phyloP scores from a whole-genome alignment of 371 early-diverging fungal genomes.

The Lichtheimia hyalospora region DNA sequence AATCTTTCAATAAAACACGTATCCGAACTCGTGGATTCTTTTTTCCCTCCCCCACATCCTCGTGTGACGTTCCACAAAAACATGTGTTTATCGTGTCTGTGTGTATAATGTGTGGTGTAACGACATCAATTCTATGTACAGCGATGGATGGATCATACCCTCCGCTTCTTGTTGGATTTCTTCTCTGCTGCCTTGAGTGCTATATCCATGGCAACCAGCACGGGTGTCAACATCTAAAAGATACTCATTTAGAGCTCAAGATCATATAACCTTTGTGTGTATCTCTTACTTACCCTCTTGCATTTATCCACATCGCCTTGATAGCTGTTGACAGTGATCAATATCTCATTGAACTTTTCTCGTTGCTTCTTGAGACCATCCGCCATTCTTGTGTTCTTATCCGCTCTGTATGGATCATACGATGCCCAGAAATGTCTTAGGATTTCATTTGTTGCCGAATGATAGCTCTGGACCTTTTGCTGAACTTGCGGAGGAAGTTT shows the following conservation, averaged over 20 bases:
- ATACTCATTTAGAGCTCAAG: no score
- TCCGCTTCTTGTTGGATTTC: slow-evolving; percentile 19
- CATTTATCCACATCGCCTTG: slow-evolving; percentile 35
- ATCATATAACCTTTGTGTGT: background rate
- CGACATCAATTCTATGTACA: background rate
- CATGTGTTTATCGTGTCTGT: no score
- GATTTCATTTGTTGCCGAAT: slow-evolving; percentile 64
- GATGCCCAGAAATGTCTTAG: slow-evolving; percentile 69
- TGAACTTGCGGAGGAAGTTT: slow-evolving; percentile 45
- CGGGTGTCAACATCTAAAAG: slow-evolving; percentile 48
- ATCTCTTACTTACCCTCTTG: slow-evolving; percentile 32
- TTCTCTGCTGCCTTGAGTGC: slow-evolving; percentile 57
- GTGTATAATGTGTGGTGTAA: no score
- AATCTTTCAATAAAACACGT: no score
- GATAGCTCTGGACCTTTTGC: slow-evolving; percentile 52
- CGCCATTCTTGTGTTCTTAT: slow-evolving; percentile 57
- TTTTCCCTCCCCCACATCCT: no score
- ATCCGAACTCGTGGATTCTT: no score
- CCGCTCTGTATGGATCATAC: slow-evolving; percentile 46
- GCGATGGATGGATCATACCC: background rate
- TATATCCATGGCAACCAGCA: slow-evolving; percentile 44
- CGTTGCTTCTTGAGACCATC: slow-evolving; percentile 52
- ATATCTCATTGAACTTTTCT: slow-evolving; percentile 45
- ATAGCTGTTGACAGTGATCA: slow-evolving; percentile 29
- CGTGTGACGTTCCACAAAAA: no score